Base-by-base conservation (phyloP, 2,329 filamentous ascomycete species). In the Alternaria infectoria region DNA sequence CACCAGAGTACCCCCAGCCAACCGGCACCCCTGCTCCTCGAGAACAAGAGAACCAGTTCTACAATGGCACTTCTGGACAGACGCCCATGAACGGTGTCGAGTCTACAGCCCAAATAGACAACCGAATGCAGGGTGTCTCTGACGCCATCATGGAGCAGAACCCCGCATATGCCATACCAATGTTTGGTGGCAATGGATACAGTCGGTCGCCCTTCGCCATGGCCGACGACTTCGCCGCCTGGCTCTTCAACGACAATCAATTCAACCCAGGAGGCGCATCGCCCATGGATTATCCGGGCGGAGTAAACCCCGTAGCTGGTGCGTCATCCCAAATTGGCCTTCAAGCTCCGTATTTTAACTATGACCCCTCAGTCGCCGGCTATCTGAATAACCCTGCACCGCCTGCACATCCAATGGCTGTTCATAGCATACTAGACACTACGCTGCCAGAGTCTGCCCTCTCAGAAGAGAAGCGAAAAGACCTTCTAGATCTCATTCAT, bases 141-240 rank as follows among this genome's bases (percentile, higher is more conserved):
- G 77, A 80, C 44, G 74, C 72, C 59, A 75, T 83, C 57, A 69
- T 84, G 80, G 74, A 82, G 74, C 72, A 82, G 83, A 64, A 84
- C 75, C 49, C 83, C 70, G 72, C 83, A 69, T 90, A 88, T 60
- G 89, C 91, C 5, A 92, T 96, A 71, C 93, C 95, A 1, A 90
- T 97, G 25, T 97, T 97, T 79, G 93, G 93, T 15, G 90, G 87
- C 25, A 93, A 97, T 71, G 90, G 88, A 17, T 90, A 93, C 64
- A 94, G 92, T 70, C 92, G 95, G 61, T 97, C 93, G 3, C 93
- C 95, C 0, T 95, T 95, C 75, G 90, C 91, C 9, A 91, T 96
- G 83, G 91, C 92, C 0, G 93, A 96, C 75, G 93, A 97, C 74
- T 96, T 96, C 73, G 90, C 94, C 68, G 90, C 91, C 6, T 97